Conservation (phyloP, 2,329 filamentous ascomycete species). For the Helicocarpus griseus region DNA sequence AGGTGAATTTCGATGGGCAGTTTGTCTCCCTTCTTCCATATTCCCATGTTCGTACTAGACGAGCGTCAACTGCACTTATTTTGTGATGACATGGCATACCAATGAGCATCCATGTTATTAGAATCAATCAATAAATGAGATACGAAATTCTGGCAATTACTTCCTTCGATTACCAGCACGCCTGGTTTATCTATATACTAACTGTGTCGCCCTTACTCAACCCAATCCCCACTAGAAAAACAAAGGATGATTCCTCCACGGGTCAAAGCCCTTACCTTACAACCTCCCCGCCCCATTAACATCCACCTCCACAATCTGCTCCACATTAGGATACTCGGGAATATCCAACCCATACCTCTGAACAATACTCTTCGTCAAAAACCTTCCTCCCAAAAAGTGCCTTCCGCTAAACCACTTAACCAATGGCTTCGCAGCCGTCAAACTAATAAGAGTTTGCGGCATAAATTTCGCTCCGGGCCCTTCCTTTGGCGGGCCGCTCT, state of each 20-base stretch:
- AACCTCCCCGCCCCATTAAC: conserved; percentile 29
- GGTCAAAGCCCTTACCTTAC: conserved; percentile 10
- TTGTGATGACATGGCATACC: background rate
- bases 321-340: conserved; percentile 72
- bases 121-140: background rate
- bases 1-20: background rate
- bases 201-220: background rate
- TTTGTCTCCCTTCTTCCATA: background rate
- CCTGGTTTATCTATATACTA: background rate
- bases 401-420: conserved; percentile 70
- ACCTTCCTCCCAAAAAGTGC: conserved; percentile 89
- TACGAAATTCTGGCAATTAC: background rate
- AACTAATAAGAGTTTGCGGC: conserved; percentile 69
- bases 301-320: conserved; percentile 75
- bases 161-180: too few relatives aligned
- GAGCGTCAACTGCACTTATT: background rate
- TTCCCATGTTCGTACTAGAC: background rate
- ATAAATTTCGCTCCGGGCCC: conserved; percentile 65
- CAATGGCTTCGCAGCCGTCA: conserved; percentile 89
- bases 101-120: background rate
- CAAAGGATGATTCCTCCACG: too few relatives aligned
- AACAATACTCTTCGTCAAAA: conserved; percentile 67
- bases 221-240: too few relatives aligned
- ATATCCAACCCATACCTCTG: conserved; percentile 79
- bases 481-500: conserved; percentile 66